Base-by-base conservation (phyloP, 2,329 filamentous ascomycete species). In the Arthrinium phaeospermum region DNA sequence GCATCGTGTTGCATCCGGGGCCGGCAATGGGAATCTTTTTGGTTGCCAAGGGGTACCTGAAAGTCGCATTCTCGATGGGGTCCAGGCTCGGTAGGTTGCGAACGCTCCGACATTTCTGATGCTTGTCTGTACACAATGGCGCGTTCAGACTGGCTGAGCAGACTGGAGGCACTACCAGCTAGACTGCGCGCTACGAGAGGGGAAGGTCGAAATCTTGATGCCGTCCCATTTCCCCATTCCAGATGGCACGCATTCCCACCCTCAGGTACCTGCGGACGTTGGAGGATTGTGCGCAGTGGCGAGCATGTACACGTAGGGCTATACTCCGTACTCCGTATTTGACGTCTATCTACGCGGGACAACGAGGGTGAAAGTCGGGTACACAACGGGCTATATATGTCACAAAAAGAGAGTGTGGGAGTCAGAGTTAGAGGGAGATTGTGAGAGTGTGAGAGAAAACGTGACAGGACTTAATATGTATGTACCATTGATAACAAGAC, bases 61-160 rank as follows among this genome's bases (percentile, higher is more conserved):
- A 64, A 64, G 57, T 64, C 57, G 57, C 57, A 64, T 64, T 64
- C 53, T 64, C 34, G 57, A 64, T 64, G 57, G 57, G 57, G 57
- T 13, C 34, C 30, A 64, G 57, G 57, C 57, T 69, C 67, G 67
- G 67, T 13, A 49, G 14, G 67, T 49, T 69, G 67, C 44, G 45
- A 69, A 49, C 45, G 45, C 44, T 22, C 45, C 67, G 67, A 49
- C 67, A 47, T 24, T 14, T 69, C 27, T 41, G 57, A 41, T 64
- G 57, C 57, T 64, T 64, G 57, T 64, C 30, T 61, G 53, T 47
- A 22, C 37, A 41, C n/a, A 64, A 64, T 64, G 34, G 57, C 57
- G 57, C 34, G 34, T 64, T n/a, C 34, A 41, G 57, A 22, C 53
- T 34, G 53, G 53, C 7, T 14, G 3, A 10, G 53, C 16, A 24